Percentiles rank a stretch among this genome's conserved stretches.
Evolutionary conservation across 2,329 filamentous ascomycete species (phyloP).

Genomic region (Leptographium procerum): DNA sequence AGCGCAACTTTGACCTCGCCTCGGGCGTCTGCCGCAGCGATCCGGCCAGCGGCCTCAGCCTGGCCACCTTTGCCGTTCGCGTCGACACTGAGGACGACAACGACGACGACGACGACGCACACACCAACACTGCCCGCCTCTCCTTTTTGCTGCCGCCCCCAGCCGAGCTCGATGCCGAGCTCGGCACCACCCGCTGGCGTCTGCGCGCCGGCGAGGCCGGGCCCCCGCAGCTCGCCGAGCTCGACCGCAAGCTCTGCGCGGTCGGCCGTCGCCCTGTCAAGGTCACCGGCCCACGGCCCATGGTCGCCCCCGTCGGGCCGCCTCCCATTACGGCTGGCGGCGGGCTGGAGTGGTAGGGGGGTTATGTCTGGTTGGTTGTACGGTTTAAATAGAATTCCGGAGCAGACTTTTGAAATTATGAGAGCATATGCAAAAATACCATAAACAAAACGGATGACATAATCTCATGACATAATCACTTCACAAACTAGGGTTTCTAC

Average conservation of each 20-base stretch:
- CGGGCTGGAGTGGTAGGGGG: conserved; percentile 33
- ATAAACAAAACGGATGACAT: background rate
- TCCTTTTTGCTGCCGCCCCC: conserved; percentile 73
- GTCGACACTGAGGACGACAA: background rate
- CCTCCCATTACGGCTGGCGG: conserved; percentile 14
- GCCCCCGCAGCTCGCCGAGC: conserved; percentile 24
- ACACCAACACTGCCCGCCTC: too few relatives aligned
- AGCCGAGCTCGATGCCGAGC: conserved; percentile 64
- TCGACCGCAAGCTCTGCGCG: conserved; percentile 30
- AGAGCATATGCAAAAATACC: too few relatives aligned
- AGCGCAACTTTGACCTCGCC: conserved; percentile 73
- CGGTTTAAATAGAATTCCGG: too few relatives aligned
- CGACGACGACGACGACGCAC: background rate
- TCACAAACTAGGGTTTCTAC: background rate
- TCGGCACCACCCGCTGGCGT: conserved; percentile 71
- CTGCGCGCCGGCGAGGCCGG: conserved; percentile 58
- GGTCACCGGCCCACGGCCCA: conserved; percentile 19
- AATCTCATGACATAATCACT: background rate
- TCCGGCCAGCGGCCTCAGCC: conserved; percentile 47
- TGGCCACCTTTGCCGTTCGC: conserved; percentile 69
- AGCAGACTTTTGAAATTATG: too few relatives aligned
- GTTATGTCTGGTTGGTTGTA: background rate
- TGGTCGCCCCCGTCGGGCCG: conserved; percentile 15
- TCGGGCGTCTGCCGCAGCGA: conserved; percentile 68
- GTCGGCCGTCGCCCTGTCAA: conserved; percentile 20